Evolutionary conservation across 306 rosid genomes (phyloP).

Genomic region (Cucurbita moschata): DNA sequence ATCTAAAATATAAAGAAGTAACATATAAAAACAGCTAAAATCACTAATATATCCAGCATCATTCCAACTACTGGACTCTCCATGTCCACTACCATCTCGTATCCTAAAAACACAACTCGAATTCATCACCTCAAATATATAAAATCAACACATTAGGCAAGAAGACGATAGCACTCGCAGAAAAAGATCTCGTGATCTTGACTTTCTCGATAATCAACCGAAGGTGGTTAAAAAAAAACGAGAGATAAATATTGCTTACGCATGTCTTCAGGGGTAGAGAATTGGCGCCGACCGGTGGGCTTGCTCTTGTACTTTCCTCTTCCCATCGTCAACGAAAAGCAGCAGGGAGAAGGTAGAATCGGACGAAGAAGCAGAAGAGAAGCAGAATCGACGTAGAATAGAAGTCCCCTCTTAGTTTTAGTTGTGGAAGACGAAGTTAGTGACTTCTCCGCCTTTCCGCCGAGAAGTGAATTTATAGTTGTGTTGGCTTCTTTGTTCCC

Average conservation of each 20-base stretch:
- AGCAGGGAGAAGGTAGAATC: neutral
- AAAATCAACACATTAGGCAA: neutral
- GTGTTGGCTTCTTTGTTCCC: neutral
- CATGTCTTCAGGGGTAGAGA: constrained; percentile 70
- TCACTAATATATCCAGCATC: neutral
- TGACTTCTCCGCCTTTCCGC: neutral
- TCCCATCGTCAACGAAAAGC: constrained; percentile 34
- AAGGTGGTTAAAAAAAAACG: neutral
- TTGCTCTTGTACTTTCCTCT: constrained; percentile 87
- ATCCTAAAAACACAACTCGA: neutral
- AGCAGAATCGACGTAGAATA: neutral
- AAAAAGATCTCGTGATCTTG: neutral
- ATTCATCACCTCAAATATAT: neutral
- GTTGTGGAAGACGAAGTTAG: neutral
- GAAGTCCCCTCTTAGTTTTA: neutral
- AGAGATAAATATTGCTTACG: constrained; percentile 26
- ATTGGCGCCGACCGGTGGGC: constrained; percentile 93
- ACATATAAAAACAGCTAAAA: neutral
- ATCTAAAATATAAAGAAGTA: too few relatives aligned
- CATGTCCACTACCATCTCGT: neutral
- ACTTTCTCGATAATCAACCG: neutral
- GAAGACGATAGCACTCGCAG: neutral
- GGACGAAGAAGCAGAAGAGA: neutral
- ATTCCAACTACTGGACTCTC: neutral
- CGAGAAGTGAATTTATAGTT: neutral